phyloP scores from a whole-genome alignment of 257 asterid genomes.

The Solanum appendiculatum region DNA sequence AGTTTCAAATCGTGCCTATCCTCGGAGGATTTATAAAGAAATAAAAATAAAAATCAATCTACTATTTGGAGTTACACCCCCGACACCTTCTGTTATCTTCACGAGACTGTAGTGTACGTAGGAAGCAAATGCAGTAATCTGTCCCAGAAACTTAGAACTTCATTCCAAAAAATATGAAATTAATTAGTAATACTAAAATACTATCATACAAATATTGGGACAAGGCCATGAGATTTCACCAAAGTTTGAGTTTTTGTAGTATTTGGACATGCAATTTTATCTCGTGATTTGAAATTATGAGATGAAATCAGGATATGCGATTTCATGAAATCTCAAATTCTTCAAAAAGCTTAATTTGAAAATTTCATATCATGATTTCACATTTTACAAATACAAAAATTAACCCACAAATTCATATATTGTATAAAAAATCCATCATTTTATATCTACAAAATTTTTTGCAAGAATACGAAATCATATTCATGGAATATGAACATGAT shows the following conservation, averaged over 20 bases:
- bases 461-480: too few species aligned
- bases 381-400: too few species aligned
- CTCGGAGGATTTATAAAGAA: neutral
- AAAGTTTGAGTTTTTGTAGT: neutral
- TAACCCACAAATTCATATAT: neutral
- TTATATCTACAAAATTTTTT: too few species aligned
- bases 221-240: neutral
- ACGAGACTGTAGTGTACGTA: slow-evolving; percentile 15
- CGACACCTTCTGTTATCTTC: slow-evolving; percentile 1
- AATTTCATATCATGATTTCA: too few species aligned
- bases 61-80: neutral
- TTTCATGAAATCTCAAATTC: too few species aligned
- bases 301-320: too few species aligned
- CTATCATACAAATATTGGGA: neutral
- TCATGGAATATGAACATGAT: neutral
- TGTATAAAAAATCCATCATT: too few species aligned
- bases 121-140: slow-evolving; percentile 17
- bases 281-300: too few species aligned
- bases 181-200: neutral
- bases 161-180: neutral
- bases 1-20: neutral
- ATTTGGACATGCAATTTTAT: too few species aligned
- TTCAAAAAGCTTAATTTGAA: too few species aligned
- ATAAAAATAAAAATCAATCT: neutral
- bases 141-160: neutral